A percentile compares a stretch with the other conserved stretches of the same genome.
phyloP scores from a whole-genome alignment of 1,284 basidiomycete species.

The Ganoderma multipileum region DNA sequence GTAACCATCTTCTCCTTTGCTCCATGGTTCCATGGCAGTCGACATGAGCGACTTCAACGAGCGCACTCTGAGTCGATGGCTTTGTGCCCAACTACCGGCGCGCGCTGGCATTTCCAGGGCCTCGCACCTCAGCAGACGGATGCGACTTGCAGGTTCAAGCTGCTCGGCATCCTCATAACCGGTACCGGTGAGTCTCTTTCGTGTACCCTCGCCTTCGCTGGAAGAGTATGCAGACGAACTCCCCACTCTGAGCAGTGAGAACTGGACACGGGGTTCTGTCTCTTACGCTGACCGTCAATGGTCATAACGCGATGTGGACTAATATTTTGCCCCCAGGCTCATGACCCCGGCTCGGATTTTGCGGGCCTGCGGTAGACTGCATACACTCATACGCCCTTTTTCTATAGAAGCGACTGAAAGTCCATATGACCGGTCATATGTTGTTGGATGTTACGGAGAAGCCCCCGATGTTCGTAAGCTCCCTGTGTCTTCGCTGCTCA shows the following conservation, averaged over 20 bases:
- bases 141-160: too few species aligned
- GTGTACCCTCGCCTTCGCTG: too few species aligned
- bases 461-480: background rate
- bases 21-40: too few species aligned
- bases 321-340: background rate
- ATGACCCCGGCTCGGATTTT: background rate
- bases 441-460: background rate
- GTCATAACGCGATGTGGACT: background rate
- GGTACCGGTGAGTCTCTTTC: too few species aligned
- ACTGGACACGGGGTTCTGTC: background rate
- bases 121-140: too few species aligned
- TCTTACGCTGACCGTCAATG: background rate
- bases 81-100: too few species aligned
- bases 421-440: background rate
- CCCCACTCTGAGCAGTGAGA: background rate
- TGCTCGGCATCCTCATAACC: too few species aligned
- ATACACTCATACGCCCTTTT: background rate
- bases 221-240: background rate
- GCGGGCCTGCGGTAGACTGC: background rate
- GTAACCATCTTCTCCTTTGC: background rate
- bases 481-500: background rate
- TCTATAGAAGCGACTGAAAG: background rate
- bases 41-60: too few species aligned
- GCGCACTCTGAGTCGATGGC: too few species aligned
- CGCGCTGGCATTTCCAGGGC: too few species aligned